phyloP scores from a whole-genome alignment of 1,284 basidiomycete genomes.

The Rhodotorula sp. region DNA sequence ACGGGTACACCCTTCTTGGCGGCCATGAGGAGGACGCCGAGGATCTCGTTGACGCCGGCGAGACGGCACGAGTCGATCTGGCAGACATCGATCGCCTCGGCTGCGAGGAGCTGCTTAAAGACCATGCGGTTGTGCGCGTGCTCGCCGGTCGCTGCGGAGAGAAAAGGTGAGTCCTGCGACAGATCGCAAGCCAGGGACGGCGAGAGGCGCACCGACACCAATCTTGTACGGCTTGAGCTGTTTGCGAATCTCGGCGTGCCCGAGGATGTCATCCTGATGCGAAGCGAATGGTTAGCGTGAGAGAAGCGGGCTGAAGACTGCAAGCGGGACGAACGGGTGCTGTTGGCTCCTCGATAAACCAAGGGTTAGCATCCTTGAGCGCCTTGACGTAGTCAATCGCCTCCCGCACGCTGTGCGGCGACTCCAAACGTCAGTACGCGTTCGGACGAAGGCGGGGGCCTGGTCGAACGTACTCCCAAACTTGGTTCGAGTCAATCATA shows the following conservation, averaged over 20 bases:
- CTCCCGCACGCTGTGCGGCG: constrained; percentile 60
- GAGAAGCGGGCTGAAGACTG: background rate
- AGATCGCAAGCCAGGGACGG: background rate
- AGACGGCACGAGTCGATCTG: constrained; percentile 94
- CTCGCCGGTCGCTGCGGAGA: constrained; percentile 73
- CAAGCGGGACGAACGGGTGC: constrained; percentile 57
- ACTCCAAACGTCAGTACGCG: background rate
- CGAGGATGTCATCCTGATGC: constrained; percentile 69
- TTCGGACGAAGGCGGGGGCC: background rate
- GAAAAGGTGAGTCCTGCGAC: background rate
- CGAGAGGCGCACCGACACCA: constrained; percentile 59
- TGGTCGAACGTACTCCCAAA: constrained; percentile 15
- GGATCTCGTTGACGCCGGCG: constrained; percentile 87
- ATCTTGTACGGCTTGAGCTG: constrained; percentile 78
- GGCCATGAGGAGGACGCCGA: constrained; percentile 89
- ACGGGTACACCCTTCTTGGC: constrained; percentile 87
- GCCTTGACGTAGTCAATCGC: constrained; percentile 87
- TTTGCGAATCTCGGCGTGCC: constrained; percentile 76
- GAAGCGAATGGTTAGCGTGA: background rate
- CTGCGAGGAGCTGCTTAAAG: constrained; percentile 95
- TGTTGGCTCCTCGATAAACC: constrained; percentile 96
- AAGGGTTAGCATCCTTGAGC: constrained; percentile 80
- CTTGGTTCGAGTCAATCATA: constrained; percentile 95
- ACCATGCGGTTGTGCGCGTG: constrained; percentile 89
- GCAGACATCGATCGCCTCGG: constrained; percentile 89